Percentiles rank a stretch among this genome's conserved stretches.
These are phyloP conservation scores for Hymenoscyphus fraxineus DNA, from an alignment of 2,329 filamentous ascomycete species.

Conservation along the genomic window DNA sequence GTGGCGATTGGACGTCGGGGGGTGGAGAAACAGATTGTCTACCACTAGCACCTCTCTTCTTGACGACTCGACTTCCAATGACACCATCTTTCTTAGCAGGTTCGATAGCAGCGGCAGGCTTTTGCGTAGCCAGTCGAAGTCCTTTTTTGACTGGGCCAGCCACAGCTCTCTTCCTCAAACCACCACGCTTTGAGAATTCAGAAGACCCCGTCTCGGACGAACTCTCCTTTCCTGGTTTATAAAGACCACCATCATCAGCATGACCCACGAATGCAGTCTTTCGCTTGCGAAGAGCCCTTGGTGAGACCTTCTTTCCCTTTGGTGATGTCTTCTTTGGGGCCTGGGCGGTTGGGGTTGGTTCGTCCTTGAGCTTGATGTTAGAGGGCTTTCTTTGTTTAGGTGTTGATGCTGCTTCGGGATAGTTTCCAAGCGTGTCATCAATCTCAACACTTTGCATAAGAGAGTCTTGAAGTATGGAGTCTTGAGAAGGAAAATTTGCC, in stretches of 20 bases:
- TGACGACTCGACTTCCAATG: not conserved
- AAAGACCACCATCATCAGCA: conserved; percentile 23
- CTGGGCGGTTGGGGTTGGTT: conserved; percentile 11
- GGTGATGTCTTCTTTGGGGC: conserved; percentile 8
- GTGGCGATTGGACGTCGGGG: not conserved
- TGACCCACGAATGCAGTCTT: conserved; percentile 23
- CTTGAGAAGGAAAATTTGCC: not conserved
- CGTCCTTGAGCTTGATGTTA: conserved; percentile 8
- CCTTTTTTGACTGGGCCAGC: conserved; percentile 18
- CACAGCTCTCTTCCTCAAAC: conserved; percentile 12
- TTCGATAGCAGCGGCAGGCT: not conserved
- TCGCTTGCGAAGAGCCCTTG: conserved; percentile 6
- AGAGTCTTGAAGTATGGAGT: not conserved
- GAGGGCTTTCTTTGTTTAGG: conserved; percentile 5
- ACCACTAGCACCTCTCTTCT: not conserved
- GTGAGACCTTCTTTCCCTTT: conserved; percentile 16
- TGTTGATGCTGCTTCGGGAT: conserved; percentile 1
- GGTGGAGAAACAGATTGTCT: conserved; percentile 3
- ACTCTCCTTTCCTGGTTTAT: conserved; percentile 19
- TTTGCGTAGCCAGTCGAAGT: conserved; percentile 17
- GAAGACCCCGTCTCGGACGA: conserved; percentile 22
- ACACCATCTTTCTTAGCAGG: not conserved
- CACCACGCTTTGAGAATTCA: conserved; percentile 15
- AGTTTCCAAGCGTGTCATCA: not conserved
- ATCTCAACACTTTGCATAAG: conserved; percentile 3